Evolutionary conservation across 2,329 filamentous ascomycete species (phyloP).

Genomic region (Basipetospora chlamydospora): DNA sequence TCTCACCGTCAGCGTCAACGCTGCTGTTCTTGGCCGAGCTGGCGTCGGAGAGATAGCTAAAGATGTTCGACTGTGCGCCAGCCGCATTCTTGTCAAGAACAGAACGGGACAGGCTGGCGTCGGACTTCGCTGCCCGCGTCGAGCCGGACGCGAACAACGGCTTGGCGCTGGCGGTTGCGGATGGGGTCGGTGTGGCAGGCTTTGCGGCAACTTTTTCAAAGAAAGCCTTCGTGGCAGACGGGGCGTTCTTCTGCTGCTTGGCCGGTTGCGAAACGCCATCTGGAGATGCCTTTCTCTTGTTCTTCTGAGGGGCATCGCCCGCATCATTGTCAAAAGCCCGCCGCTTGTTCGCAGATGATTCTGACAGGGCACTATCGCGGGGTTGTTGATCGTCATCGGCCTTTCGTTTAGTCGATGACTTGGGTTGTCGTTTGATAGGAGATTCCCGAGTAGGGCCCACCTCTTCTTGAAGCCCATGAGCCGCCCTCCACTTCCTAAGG

Average conservation of each 20-base stretch:
- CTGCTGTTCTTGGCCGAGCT: conserved; percentile 41
- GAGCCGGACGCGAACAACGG: background rate
- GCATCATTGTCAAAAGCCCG: conserved; percentile 26
- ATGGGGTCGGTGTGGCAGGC: conserved; percentile 11
- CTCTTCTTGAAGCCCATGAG: conserved; percentile 36
- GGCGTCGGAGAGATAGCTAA: conserved; percentile 42
- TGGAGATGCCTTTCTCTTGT: conserved; percentile 36
- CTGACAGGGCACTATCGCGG: conserved; percentile 20
- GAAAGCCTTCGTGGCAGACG: conserved; percentile 39
- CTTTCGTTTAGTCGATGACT: conserved; percentile 34
- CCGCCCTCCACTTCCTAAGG: conserved; percentile 42
- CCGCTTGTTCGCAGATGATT: conserved; percentile 27
- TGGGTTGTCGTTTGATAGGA: conserved; percentile 21
- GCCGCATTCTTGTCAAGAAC: conserved; percentile 27
- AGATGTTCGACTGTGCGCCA: conserved; percentile 33
- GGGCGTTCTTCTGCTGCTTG: conserved; percentile 33
- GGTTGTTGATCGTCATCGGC: conserved; percentile 33
- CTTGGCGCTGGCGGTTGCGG: background rate
- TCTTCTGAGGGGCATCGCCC: conserved; percentile 25
- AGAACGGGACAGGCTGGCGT: conserved; percentile 24
- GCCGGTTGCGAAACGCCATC: conserved; percentile 30
- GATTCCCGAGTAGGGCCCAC: conserved; percentile 15
- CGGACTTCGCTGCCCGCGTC: conserved; percentile 9
- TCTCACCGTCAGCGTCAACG: conserved; percentile 30
- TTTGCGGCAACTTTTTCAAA: conserved; percentile 40